Evolutionary conservation across 768 basidiomycete genomes (phyloP).

Genomic region (Amanita brunnescens): DNA sequence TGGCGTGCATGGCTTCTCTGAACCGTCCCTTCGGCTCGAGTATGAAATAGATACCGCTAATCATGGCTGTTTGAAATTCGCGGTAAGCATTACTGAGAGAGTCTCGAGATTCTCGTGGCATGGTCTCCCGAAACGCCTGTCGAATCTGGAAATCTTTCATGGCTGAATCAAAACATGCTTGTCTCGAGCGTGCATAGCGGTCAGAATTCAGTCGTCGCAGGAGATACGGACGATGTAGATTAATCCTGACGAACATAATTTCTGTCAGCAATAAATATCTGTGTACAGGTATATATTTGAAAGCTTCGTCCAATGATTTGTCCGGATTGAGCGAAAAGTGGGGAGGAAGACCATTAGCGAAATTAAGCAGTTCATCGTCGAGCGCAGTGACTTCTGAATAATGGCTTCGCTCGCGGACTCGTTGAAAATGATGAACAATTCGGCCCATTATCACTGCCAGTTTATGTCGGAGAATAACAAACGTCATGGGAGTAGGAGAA

Average conservation of each 20-base stretch:
- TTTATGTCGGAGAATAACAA: conserved; percentile 77
- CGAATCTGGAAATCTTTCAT: conserved; percentile 80
- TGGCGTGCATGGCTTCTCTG: conserved; percentile 64
- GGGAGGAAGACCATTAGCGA: conserved; percentile 69
- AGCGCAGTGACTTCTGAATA: conserved; percentile 77
- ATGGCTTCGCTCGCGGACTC: conserved; percentile 65
- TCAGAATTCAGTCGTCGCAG: conserved; percentile 71
- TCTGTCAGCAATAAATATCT: conserved; percentile 88
- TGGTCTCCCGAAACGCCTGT: conserved; percentile 51
- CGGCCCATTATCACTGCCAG: conserved; percentile 81
- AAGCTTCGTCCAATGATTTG: conserved; percentile 60
- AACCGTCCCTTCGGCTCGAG: conserved; percentile 68
- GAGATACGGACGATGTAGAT: conserved; percentile 82
- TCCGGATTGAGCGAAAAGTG: conserved; percentile 74
- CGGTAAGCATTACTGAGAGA: conserved; percentile 77
- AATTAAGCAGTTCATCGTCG: conserved; percentile 77
- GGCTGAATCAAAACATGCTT: conserved; percentile 87
- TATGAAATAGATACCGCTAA: conserved; percentile 79
- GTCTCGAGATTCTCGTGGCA: conserved; percentile 55
- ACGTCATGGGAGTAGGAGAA: conserved; percentile 77
- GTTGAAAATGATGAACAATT: conserved; percentile 91
- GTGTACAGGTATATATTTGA: conserved; percentile 67
- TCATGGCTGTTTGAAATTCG: conserved; percentile 86
- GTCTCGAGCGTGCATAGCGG: conserved; percentile 71
- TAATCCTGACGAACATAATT: conserved; percentile 77